A percentile compares a stretch with the other conserved stretches of the same genome.
Conservation (phyloP, 2,329 filamentous ascomycete genomes). For the Neofusicoccum laricinum region DNA sequence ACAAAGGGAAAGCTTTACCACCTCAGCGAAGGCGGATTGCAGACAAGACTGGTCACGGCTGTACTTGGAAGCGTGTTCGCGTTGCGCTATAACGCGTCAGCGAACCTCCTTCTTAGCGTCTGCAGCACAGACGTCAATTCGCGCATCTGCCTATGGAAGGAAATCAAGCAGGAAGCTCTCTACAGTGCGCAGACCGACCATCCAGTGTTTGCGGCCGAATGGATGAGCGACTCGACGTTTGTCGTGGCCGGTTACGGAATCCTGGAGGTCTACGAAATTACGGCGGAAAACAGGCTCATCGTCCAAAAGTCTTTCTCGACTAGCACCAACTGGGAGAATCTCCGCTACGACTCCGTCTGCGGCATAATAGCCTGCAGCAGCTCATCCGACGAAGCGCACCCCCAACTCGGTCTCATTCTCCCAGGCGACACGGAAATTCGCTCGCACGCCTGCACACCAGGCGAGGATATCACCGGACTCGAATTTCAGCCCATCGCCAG, state of each 20-base stretch:
- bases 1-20: constrained; percentile 37
- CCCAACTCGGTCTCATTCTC: constrained; percentile 35
- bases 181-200: constrained; percentile 42
- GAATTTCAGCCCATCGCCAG: constrained; percentile 36
- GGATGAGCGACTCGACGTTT: constrained; percentile 43
- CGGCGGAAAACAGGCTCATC: constrained; percentile 20
- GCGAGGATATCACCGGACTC: constrained; percentile 38
- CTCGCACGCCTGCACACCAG: constrained; percentile 29
- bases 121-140: constrained; percentile 39
- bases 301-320: constrained; percentile 32
- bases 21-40: constrained; percentile 25
- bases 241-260: constrained; percentile 43
- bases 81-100: constrained; percentile 34
- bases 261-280: constrained; percentile 38
- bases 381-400: constrained; percentile 22
- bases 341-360: constrained; percentile 41
- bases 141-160: constrained; percentile 38
- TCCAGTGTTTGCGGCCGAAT: constrained; percentile 43
- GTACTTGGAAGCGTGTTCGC: constrained; percentile 37
- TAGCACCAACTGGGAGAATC: constrained; percentile 32
- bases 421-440: constrained; percentile 32
- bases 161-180: constrained; percentile 32
- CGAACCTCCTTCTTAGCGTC: constrained; percentile 34
- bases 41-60: constrained; percentile 33
- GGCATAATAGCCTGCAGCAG: constrained; percentile 38